Base-by-base conservation (phyloP, 495 filamentous ascomycete species). In the Hypoxylon perforatum region DNA sequence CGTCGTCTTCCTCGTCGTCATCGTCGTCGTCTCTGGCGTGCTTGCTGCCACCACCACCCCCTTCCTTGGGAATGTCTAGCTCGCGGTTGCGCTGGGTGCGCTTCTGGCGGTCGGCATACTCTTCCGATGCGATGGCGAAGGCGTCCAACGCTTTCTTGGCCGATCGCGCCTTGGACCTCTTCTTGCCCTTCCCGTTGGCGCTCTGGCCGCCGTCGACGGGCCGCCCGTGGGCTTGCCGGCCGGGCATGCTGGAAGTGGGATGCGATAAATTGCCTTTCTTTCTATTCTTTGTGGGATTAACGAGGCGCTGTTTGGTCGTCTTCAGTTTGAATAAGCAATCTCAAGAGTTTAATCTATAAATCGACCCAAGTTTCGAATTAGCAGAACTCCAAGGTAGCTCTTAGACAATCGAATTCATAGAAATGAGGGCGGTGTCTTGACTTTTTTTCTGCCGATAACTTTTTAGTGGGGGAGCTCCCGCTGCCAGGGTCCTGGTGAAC, bases 101-200 rank as follows among this genome's bases (percentile, higher is more conserved):
- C 44, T 73, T 70, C 19, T 65, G 65, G 38, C 67, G 67, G 2
- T 74, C 71, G 38, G 77, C 71, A 14, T 79, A 80, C 55, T 91
- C 77, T 41, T 87, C 81, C 38, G 88, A 86, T 35, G 95, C 95
- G 70, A 95, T 91, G 38, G 94, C 83, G 65, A 96, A 90, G 30
- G 95, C 95, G 73, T 97, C 87, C 35, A 96, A 83, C 5, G 86
- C 87, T 51, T 88, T 89, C 54, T 80, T 81, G 49, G 80, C 73
- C 12, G 74, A 67, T 44, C 76, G 78, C 8, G 78, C 72, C 36
- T 81, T 77, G 0, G 79, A 77, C 47, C 82, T 80, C 53, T 76
- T 79, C 61, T 85, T 87, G 53, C 76, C 75, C 65, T 84, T 88
- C 57, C 74, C 75, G 12, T 25, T 45, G 12, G 60, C 25, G 74